Evolutionary conservation across 129 eudicot genomes (phyloP).

Genomic region (Pseudognaphalium luteoalbum): DNA sequence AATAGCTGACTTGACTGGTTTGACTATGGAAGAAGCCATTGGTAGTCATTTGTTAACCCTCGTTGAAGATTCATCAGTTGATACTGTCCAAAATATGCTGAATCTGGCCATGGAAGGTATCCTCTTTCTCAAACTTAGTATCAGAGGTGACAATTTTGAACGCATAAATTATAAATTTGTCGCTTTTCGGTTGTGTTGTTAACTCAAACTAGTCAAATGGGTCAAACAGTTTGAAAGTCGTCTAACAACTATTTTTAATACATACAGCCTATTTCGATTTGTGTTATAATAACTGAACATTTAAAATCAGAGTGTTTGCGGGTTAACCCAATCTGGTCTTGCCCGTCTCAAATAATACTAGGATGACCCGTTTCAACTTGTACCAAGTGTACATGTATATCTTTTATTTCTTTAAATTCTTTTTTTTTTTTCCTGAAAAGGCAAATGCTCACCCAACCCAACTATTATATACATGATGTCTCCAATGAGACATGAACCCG

Average conservation of each 20-base stretch:
- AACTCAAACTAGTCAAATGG: neutral
- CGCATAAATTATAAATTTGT: neutral
- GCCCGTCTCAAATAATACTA: no score
- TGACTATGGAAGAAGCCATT: slow-evolving; percentile 72
- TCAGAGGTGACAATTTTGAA: neutral
- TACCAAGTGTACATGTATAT: no score
- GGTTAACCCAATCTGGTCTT: neutral
- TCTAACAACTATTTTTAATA: no score
- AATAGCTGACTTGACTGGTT: slow-evolving; percentile 83
- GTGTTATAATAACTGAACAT: neutral
- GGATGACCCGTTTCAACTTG: no score
- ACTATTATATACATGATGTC: neutral
- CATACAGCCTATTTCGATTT: neutral
- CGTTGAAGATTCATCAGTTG: slow-evolving; percentile 72
- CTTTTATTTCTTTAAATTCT: no score
- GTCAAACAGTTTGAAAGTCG: neutral
- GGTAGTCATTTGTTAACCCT: slow-evolving; percentile 69
- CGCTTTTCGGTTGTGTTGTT: neutral
- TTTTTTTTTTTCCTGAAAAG: no score
- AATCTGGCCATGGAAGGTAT: slow-evolving; percentile 77
- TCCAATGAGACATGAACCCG: neutral
- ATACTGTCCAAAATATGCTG: slow-evolving; percentile 67
- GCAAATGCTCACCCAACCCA: no score
- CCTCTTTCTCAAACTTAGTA: slow-evolving; percentile 3
- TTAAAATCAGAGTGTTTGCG: neutral